phyloP scores from a whole-genome alignment of 352 stramenopile species.

The Pythium dissotocum region DNA sequence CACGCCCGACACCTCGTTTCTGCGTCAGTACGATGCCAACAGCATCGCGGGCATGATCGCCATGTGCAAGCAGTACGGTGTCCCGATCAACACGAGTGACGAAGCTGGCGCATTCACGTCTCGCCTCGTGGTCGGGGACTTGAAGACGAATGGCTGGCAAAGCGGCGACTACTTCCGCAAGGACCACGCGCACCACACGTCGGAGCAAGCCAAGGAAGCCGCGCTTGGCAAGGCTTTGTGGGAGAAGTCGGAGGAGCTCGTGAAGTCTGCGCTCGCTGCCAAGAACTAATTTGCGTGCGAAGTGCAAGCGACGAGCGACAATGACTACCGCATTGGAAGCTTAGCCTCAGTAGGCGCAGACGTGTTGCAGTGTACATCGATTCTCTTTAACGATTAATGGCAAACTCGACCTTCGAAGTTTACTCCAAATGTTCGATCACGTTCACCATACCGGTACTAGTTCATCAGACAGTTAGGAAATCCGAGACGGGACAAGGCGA shows the following conservation, averaged over 20 bases:
- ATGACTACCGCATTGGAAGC: no score
- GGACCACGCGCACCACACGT: slow-evolving; percentile 24
- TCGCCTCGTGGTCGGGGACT: slow-evolving; percentile 20
- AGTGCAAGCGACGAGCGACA: no score
- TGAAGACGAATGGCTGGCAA: slow-evolving; percentile 13
- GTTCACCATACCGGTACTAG: no score
- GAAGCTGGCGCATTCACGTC: slow-evolving; percentile 31
- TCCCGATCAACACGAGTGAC: slow-evolving; percentile 24
- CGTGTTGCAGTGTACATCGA: no score
- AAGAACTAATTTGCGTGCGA: background rate
- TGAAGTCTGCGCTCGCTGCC: slow-evolving; percentile 13
- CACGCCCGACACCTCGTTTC: slow-evolving; percentile 24
- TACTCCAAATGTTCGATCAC: no score
- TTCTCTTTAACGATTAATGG: no score
- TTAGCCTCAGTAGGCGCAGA: no score
- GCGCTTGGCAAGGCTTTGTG: slow-evolving; percentile 28
- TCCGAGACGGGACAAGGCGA: no score
- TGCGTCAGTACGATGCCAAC: slow-evolving; percentile 18
- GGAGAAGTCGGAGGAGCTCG: slow-evolving; percentile 30
- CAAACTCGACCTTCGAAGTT: no score
- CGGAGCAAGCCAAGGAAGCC: slow-evolving; percentile 27
- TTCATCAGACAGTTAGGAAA: no score
- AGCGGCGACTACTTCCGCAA: slow-evolving; percentile 34
- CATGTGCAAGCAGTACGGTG: slow-evolving; percentile 16
- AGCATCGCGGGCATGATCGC: background rate